Percentiles rank a stretch among this genome's conserved stretches.
These are phyloP conservation scores for Calonectria crousiana DNA, from an alignment of 2,329 filamentous ascomycete species.

Conservation along the genomic window DNA sequence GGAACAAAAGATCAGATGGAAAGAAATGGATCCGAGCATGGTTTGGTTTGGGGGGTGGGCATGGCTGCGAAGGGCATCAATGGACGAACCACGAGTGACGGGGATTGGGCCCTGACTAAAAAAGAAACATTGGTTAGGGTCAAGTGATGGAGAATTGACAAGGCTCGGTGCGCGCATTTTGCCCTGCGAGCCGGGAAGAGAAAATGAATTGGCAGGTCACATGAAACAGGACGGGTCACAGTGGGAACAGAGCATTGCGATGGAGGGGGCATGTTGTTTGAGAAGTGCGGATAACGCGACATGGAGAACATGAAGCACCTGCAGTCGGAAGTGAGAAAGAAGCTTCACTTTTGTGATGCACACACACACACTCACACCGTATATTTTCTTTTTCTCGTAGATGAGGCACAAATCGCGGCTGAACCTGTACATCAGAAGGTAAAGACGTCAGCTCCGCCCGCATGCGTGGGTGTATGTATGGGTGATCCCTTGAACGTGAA, in stretches of 20 bases:
- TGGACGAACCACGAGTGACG: neutral
- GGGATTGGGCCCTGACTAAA: neutral
- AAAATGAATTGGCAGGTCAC: slow-evolving; percentile 3
- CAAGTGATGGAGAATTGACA: neutral
- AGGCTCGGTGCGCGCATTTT: slow-evolving; percentile 2
- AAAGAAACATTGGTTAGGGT: slow-evolving; percentile 7
- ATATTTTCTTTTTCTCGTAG: neutral
- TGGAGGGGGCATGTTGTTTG: slow-evolving; percentile 14
- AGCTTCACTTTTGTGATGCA: neutral
- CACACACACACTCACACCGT: neutral
- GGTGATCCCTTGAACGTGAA: neutral
- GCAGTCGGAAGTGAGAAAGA: neutral
- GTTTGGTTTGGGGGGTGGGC: neutral
- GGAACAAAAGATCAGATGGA: slow-evolving; percentile 13
- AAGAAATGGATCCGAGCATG: slow-evolving; percentile 13
- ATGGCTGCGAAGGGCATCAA: slow-evolving; percentile 6
- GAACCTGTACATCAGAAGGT: neutral
- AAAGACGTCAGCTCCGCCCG: neutral
- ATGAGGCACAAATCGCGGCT: neutral
- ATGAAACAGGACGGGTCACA: slow-evolving; percentile 25
- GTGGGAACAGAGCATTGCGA: slow-evolving; percentile 6
- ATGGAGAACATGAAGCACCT: neutral
- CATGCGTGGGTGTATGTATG: slow-evolving; percentile 2
- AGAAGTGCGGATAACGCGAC: neutral
- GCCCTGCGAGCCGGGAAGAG: neutral